Conservation (phyloP, 306 rosid genomes). For the Astragalus glycyphyllos region DNA sequence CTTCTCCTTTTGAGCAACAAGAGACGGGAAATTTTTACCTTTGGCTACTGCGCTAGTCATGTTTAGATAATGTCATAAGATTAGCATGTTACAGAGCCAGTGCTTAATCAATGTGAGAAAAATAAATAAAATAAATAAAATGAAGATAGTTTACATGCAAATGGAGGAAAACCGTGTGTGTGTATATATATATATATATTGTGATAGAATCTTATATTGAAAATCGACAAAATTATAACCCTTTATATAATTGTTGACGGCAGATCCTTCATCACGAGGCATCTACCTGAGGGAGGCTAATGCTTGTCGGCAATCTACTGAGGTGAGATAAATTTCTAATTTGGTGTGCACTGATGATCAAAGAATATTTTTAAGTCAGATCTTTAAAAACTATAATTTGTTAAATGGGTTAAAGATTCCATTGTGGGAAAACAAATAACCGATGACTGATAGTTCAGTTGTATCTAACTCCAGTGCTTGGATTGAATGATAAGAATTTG, state of each 20-base stretch:
- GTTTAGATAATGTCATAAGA: constrained; percentile 9
- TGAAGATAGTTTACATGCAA: constrained; percentile 17
- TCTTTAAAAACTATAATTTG: constrained; percentile 37
- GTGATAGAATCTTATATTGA: constrained; percentile 8
- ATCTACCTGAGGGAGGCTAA: constrained; percentile 89
- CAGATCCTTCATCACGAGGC: constrained; percentile 84
- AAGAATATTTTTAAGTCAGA: constrained; percentile 18
- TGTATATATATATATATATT: background rate
- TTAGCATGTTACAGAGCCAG: background rate
- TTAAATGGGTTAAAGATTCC: no score
- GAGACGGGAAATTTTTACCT: constrained; percentile 34
- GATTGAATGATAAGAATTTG: constrained; percentile 20
- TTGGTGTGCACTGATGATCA: constrained; percentile 37
- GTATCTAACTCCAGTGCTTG: constrained; percentile 28
- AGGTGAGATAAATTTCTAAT: constrained; percentile 63
- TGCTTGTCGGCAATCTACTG: constrained; percentile 73
- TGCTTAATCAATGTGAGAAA: constrained; percentile 10
- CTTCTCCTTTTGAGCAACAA: constrained; percentile 33
- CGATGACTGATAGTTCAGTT: background rate
- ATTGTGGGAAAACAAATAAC: constrained; percentile 22
- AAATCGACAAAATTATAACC: constrained; percentile 21
- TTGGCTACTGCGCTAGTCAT: constrained; percentile 20
- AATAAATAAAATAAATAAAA: background rate
- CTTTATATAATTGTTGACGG: constrained; percentile 46
- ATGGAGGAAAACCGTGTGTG: constrained; percentile 13